Percentiles rank a stretch among this genome's conserved stretches.
Evolutionary conservation across 2,329 filamentous ascomycete species (phyloP).

Genomic region (Bipolaris gigantea): DNA sequence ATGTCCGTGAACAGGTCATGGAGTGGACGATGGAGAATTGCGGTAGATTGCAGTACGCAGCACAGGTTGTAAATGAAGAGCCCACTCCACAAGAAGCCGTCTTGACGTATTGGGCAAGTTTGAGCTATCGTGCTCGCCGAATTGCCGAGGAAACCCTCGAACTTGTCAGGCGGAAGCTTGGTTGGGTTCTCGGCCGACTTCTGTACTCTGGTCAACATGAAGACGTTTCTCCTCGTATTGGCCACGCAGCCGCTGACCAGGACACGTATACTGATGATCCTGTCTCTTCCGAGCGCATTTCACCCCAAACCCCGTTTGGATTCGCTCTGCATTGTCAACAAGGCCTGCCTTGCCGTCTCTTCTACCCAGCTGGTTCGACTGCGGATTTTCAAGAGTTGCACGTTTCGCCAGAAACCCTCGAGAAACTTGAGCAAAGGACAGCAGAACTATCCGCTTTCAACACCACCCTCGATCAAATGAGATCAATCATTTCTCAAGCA

Average conservation of each 20-base stretch:
- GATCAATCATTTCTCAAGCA: neutral
- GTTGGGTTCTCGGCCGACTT: neutral
- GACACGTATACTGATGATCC: neutral
- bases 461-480: neutral
- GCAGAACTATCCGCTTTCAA: neutral
- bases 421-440: neutral
- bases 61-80: slow-evolving; percentile 9
- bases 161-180: neutral
- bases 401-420: neutral
- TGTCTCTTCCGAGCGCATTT: neutral
- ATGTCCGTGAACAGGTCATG: slow-evolving; percentile 22
- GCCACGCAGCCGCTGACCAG: neutral
- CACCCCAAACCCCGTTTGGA: slow-evolving; percentile 12
- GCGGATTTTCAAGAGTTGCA: neutral
- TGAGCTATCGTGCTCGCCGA: slow-evolving; percentile 1
- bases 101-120: slow-evolving; percentile 3
- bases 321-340: slow-evolving; percentile 13
- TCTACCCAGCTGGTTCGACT: neutral
- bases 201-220: neutral
- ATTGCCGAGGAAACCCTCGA: neutral
- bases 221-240: neutral
- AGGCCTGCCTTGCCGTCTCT: slow-evolving; percentile 12
- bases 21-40: slow-evolving; percentile 30
- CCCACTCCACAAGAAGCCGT: slow-evolving; percentile 6
- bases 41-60: slow-evolving; percentile 22